Conservation (phyloP, 768 basidiomycete species). For the Psilocybe sp. region DNA sequence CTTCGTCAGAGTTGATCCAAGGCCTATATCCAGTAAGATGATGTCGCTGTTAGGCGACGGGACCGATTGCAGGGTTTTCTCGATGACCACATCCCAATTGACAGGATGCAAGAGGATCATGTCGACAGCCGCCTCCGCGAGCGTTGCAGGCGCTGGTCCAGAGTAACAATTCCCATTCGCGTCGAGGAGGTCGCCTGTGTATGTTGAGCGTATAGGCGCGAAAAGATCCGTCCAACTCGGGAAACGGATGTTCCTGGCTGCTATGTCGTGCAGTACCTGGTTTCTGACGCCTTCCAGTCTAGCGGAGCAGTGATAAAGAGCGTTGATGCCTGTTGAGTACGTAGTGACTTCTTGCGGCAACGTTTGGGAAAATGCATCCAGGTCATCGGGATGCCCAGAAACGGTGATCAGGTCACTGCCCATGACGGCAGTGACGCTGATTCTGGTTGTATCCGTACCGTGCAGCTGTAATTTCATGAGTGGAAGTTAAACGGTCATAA, state of each 20-base stretch:
- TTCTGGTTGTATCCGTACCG: conserved; percentile 28
- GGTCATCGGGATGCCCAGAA: conserved; percentile 53
- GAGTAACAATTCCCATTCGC: conserved; percentile 18
- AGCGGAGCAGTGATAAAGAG: conserved; percentile 49
- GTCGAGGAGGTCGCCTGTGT: conserved; percentile 31
- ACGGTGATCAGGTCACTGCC: conserved; percentile 48
- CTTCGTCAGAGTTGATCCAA: conserved; percentile 33
- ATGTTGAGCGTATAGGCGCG: conserved; percentile 46
- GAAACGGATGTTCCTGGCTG: conserved; percentile 43
- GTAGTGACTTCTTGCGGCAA: conserved; percentile 33
- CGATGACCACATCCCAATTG: conserved; percentile 46
- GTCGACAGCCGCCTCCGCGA: conserved; percentile 43
- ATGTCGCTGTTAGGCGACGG: conserved; percentile 18
- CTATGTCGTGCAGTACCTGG: conserved; percentile 42
- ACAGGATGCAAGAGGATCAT: conserved; percentile 51
- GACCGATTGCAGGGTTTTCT: conserved; percentile 20
- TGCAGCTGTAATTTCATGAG: conserved; percentile 3
- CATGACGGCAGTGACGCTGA: conserved; percentile 44
- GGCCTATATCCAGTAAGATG: conserved; percentile 49
- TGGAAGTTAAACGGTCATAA: not conserved
- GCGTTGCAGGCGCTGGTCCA: conserved; percentile 16
- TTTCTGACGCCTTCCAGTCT: conserved; percentile 30
- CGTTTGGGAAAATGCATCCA: conserved; percentile 38
- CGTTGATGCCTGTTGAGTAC: conserved; percentile 43
- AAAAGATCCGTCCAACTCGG: conserved; percentile 45